A percentile compares a stretch with the other conserved stretches of the same genome.
These are phyloP conservation scores for Leishmania arabica DNA, from an alignment of 208 protist genomes.

Conservation along the genomic window DNA sequence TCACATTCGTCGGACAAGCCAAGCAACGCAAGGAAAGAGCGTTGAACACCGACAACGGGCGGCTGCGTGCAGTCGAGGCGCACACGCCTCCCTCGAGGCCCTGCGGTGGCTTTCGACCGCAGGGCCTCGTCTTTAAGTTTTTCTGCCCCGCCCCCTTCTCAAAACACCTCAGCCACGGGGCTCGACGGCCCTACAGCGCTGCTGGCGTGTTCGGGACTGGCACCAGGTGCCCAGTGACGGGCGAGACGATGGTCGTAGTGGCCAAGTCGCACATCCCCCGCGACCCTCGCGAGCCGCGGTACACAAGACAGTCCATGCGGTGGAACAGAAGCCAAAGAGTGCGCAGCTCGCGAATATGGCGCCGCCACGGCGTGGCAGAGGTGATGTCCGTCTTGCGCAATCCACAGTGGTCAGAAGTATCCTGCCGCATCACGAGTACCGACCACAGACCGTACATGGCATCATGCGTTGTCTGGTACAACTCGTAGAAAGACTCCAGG, in stretches of 20 bases:
- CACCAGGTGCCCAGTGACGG: slow-evolving; percentile 25
- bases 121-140: not conserved
- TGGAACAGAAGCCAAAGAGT: slow-evolving; percentile 30
- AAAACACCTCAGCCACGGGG: not conserved
- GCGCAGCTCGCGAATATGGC: slow-evolving; percentile 32
- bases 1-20: not conserved
- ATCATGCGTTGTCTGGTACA: slow-evolving; percentile 44
- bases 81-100: not conserved
- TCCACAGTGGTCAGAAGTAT: slow-evolving; percentile 26
- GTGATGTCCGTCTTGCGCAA: slow-evolving; percentile 4
- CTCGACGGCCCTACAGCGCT: not conserved
- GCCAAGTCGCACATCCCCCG: slow-evolving; percentile 19
- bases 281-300: slow-evolving; percentile 29
- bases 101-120: not conserved
- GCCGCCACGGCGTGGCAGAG: slow-evolving; percentile 13
- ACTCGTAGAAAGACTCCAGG: slow-evolving; percentile 41
- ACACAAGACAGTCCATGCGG: slow-evolving; percentile 31
- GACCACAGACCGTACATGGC: slow-evolving; percentile 52
- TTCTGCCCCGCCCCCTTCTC: not conserved
- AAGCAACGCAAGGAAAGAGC: not conserved
- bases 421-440: slow-evolving; percentile 34
- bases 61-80: not conserved
- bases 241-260: slow-evolving; percentile 22
- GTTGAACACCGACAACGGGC: not conserved
- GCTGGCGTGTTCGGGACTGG: not conserved